Evolutionary conservation across 805 yeast genomes (phyloP), one percentile per base, ranked within the genome.

Genomic region (Wickerhamiella azyma): DNA sequence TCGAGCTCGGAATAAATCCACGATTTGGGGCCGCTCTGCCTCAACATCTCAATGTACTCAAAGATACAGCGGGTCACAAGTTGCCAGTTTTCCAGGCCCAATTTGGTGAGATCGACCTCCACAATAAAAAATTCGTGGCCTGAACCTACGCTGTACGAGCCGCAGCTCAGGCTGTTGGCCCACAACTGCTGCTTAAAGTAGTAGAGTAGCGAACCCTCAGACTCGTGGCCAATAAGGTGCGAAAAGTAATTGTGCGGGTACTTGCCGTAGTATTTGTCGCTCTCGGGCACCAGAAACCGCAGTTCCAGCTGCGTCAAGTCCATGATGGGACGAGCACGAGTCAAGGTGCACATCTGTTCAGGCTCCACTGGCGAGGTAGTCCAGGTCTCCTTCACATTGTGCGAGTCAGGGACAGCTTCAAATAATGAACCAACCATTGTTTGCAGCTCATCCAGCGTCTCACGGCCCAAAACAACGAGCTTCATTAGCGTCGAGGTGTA

Each of bases 161-260:
- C 95, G 29, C 86, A 77, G 32, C 85, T 75, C 44, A 89, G 69
- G 14, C 75, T 79, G 53, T 75, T 81, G 6, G 89, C 94, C 85
- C 88, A 83, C 11, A 88, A 82, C 52, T 72, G 66, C 29, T 65
- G 59, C 63, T 85, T 89, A 53, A 89, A 72, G 52, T 70, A 72
- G 47, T 78, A 74, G 30, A 85, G 68, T 16, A 89, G 61, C 1
- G 96, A 85, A 1, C 97, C 97, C 41, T 79, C 71, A 41, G 92
- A 83, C 65, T 89, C 98, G 62, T 89, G 97, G 36, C 97, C 97
- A 41, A 89, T 66, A 45, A 92, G 67, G 61, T 92, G 96, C 17
- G 88, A 75, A 53, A 67, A 72, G 62, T 85, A 82, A 47, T 71
- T 75, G 6, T 75, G 70, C 0, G 96, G 94, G 53, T 76, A 76